phyloP scores from a whole-genome alignment of 176 grass and related monocot genomes.

The Tuctoria greenei region DNA sequence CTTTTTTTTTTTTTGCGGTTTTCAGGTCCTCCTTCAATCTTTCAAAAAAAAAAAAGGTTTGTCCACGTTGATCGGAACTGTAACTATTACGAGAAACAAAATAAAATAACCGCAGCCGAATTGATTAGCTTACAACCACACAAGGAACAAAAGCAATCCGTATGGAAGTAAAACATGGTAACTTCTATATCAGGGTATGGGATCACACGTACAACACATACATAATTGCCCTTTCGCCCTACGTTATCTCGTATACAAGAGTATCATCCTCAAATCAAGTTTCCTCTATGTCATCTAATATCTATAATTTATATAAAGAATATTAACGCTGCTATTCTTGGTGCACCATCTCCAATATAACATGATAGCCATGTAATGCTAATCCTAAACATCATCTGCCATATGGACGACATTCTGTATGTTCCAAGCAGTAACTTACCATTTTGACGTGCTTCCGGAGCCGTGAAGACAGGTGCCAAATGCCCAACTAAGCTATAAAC shows the following conservation, averaged over 20 bases:
- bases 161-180: neutral
- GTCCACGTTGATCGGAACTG: no score
- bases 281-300: conserved; percentile 34
- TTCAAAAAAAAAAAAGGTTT: no score
- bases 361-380: conserved; percentile 44
- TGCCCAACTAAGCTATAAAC: neutral
- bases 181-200: conserved; percentile 40
- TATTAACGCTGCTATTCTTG: conserved; percentile 21
- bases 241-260: conserved; percentile 61
- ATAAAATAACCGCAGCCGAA: neutral
- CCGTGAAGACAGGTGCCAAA: neutral
- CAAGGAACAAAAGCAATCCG: neutral
- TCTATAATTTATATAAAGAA: conserved; percentile 42
- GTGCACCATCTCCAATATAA: conserved; percentile 37
- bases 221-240: conserved; percentile 41
- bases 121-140: neutral
- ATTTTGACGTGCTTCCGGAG: neutral
- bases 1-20: no score
- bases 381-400: conserved; percentile 6
- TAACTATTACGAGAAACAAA: no score
- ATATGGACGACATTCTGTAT: conserved; percentile 1
- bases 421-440: conserved; percentile 11
- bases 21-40: no score
- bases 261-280: conserved; percentile 42
- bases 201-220: conserved; percentile 33